Base-by-base conservation (phyloP, 192 early-diverging fungal species). In the Chytriomyces hyalinus region DNA sequence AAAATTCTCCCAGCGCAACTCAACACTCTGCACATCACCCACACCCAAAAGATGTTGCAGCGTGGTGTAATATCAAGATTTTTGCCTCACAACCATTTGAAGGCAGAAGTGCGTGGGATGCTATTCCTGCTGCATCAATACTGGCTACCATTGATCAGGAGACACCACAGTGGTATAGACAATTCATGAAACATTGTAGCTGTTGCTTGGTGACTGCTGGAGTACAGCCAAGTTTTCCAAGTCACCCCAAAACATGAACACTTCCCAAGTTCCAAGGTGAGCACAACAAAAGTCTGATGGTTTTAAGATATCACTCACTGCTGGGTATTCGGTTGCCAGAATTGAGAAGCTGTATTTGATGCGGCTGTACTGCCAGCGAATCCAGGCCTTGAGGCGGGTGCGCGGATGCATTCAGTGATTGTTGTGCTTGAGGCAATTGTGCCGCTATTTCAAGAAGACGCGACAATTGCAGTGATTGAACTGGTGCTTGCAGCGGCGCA, bases 91-190 rank as follows among this genome's bases (percentile, higher is more conserved):
- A 61, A 61, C 47, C 49, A 44, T 49, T 60, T 36, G 59, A 13
- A 53, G 8, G 57, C 47, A 5, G 45, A 26, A 62, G 44, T 67
- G 9, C 10, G 65, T 9, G 84, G 78, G 1, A 95, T 94, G 94
- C 80, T 94, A 10, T 43, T 71, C 2, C 93, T 94, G 93, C 76
- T 94, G 43, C 28, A 36, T 22, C 65, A 71, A 11, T 48, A 92
- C 9, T 80, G 83, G 0, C 67, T 91, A 82, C 13, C 51, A 15
- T 94, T 96, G 76, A 80, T 85, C 46, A 94, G 95, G 6, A 74
- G 87, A 64, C 84, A 90, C 70, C 95, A 95, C 82, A 90, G 88
- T 28, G 95, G 95, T 6, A 82, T 93, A 68, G 94, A 94, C 80
- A 93, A 96, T 77, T 84, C 93, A 1, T 65, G 85, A 22, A 96